Conservation (phyloP, 805 yeast species). For the Candida coleopterorum region DNA sequence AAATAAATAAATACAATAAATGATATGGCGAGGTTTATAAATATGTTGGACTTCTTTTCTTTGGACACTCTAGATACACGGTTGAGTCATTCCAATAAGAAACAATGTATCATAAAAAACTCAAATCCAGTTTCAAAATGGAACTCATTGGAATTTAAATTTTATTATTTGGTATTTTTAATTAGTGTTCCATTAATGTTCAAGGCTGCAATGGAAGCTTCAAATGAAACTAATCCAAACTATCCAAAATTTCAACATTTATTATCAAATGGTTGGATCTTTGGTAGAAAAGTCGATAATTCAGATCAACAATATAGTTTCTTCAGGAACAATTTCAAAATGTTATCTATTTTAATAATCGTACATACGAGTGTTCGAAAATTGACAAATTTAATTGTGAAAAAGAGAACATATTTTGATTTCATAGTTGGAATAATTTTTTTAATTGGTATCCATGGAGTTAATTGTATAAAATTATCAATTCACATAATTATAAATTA, state of each 20-base stretch:
- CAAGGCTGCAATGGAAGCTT: conserved; percentile 75
- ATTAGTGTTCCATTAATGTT: conserved; percentile 79
- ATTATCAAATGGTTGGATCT: conserved; percentile 80
- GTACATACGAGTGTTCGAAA: conserved; percentile 53
- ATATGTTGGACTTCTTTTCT: conserved; percentile 34
- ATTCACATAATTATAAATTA: conserved; percentile 55
- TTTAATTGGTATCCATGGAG: conserved; percentile 74
- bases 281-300: conserved; percentile 87
- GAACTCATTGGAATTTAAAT: conserved; percentile 68
- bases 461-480: conserved; percentile 58
- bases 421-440: conserved; percentile 65
- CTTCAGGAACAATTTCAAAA: conserved; percentile 73
- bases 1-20: not conserved
- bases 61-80: conserved; percentile 51
- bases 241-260: conserved; percentile 58
- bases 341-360: conserved; percentile 50
- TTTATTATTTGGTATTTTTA: conserved; percentile 60
- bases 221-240: conserved; percentile 69
- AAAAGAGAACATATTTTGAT: conserved; percentile 62
- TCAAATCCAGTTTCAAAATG: conserved; percentile 53
- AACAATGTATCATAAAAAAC: conserved; percentile 25
- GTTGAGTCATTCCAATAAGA: conserved; percentile 36
- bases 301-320: conserved; percentile 87
- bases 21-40: not conserved
- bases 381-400: not conserved